phyloP scores from a whole-genome alignment of 768 basidiomycete species.

The Imleria badia region DNA sequence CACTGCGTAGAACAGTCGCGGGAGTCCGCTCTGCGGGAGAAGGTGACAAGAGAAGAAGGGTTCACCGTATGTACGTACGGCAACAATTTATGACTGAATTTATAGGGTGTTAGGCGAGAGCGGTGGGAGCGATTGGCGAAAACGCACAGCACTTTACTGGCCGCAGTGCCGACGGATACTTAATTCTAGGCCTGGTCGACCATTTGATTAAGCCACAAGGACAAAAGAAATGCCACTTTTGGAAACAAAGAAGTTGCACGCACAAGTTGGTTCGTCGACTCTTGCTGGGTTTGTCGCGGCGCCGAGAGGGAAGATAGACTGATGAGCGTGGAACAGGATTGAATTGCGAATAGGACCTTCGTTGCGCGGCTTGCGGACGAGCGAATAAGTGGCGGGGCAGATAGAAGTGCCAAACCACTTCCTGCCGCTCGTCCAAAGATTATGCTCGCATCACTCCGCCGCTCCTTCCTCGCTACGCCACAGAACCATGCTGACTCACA shows the following conservation, averaged over 20 bases:
- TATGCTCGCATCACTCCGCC: slow-evolving; percentile 3
- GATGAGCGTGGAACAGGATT: too few species aligned
- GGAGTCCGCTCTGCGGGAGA: not conserved
- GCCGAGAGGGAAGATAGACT: not conserved
- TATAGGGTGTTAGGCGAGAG: not conserved
- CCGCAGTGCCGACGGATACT: not conserved
- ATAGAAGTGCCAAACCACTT: not conserved
- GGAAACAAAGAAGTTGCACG: not conserved
- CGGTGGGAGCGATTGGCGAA: not conserved
- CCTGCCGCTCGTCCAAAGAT: not conserved
- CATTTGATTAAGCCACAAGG: not conserved
- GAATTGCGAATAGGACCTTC: not conserved
- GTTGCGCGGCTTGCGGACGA: not conserved
- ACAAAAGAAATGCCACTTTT: not conserved
- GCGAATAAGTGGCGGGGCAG: not conserved
- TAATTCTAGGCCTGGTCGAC: not conserved
- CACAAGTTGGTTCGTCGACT: not conserved
- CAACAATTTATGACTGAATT: not conserved
- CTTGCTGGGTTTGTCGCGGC: not conserved
- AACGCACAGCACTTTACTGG: not conserved
- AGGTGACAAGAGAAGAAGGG: not conserved
- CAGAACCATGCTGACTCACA: slow-evolving; percentile 14
- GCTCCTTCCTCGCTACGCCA: slow-evolving; percentile 22
- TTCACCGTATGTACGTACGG: not conserved
- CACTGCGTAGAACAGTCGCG: not conserved